phyloP scores from a whole-genome alignment of 2,329 filamentous ascomycete genomes.

The Fusarium abutilonis region DNA sequence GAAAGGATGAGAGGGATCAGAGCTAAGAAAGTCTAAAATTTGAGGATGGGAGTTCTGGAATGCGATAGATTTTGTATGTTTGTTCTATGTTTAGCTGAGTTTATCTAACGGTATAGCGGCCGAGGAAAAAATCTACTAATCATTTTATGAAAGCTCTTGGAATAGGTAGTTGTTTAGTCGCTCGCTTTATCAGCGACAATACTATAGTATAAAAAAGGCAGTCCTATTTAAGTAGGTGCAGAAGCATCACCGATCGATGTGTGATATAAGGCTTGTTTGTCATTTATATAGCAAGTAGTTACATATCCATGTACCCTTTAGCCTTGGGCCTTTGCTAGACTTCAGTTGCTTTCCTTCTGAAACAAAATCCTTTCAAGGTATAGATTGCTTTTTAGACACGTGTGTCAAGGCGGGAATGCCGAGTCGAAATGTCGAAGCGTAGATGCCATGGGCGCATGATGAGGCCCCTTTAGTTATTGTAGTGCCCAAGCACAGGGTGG shows the following conservation, averaged over 20 bases:
- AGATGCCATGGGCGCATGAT: background rate
- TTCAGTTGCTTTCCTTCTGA: background rate
- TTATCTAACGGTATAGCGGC: background rate
- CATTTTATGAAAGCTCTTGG: too few relatives aligned
- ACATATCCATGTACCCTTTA: background rate
- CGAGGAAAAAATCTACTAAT: too few relatives aligned
- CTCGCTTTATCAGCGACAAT: too few relatives aligned
- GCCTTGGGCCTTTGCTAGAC: background rate
- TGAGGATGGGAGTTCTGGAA: conserved; percentile 16
- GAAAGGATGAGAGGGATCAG: too few relatives aligned
- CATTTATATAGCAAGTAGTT: background rate
- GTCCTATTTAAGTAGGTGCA: too few relatives aligned
- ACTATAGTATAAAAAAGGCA: too few relatives aligned
- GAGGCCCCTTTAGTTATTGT: background rate
- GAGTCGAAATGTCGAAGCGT: background rate
- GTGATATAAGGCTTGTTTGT: too few relatives aligned
- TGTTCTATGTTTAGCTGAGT: conserved; percentile 16
- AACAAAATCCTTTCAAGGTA: conserved; percentile 4
- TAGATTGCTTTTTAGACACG: background rate
- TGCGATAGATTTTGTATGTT: conserved; percentile 18
- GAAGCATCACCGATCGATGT: too few relatives aligned
- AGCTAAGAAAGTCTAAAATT: conserved; percentile 28
- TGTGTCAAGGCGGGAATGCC: background rate
- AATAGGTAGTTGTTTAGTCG: too few relatives aligned
- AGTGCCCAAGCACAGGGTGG: conserved; percentile 6